Evolutionary conservation across 192 early-diverging fungal genomes (phyloP).

Genomic region (Chytriomyces sp.): DNA sequence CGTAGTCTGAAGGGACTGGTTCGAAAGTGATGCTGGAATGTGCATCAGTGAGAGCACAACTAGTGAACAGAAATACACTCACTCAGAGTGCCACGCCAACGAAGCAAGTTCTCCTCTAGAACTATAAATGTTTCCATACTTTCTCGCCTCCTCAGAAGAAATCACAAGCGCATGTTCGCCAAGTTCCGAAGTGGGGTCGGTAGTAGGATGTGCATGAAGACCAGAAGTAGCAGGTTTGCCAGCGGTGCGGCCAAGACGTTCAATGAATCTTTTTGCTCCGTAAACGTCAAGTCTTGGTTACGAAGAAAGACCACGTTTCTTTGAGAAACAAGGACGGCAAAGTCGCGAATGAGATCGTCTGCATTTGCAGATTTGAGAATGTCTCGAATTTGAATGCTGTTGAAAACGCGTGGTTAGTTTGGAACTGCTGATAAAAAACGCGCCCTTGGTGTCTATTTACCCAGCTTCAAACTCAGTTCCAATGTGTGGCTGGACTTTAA

Average conservation of each 20-base stretch:
- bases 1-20: slow-evolving; percentile 56
- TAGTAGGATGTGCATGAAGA: slow-evolving; percentile 29
- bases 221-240: slow-evolving; percentile 30
- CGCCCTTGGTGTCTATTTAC: neutral
- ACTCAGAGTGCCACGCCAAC: slow-evolving; percentile 28
- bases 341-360: slow-evolving; percentile 65
- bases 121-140: neutral
- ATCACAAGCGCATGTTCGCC: slow-evolving; percentile 11
- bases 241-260: slow-evolving; percentile 13
- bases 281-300: slow-evolving; percentile 64
- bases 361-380: slow-evolving; percentile 51
- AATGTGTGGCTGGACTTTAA: slow-evolving; percentile 62
- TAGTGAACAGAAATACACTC: no score
- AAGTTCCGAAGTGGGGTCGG: slow-evolving; percentile 1
- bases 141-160: slow-evolving; percentile 16
- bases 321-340: slow-evolving; percentile 68
- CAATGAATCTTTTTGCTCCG: slow-evolving; percentile 59
- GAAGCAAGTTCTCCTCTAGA: neutral
- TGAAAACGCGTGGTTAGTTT: slow-evolving; percentile 33
- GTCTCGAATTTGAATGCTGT: slow-evolving; percentile 26
- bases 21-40: slow-evolving; percentile 57
- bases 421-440: neutral
- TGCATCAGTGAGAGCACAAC: neutral
- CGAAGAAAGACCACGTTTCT: slow-evolving; percentile 74
- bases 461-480: slow-evolving; percentile 70